phyloP scores from a whole-genome alignment of 768 basidiomycete species.

The Daedaleopsis nitida region DNA sequence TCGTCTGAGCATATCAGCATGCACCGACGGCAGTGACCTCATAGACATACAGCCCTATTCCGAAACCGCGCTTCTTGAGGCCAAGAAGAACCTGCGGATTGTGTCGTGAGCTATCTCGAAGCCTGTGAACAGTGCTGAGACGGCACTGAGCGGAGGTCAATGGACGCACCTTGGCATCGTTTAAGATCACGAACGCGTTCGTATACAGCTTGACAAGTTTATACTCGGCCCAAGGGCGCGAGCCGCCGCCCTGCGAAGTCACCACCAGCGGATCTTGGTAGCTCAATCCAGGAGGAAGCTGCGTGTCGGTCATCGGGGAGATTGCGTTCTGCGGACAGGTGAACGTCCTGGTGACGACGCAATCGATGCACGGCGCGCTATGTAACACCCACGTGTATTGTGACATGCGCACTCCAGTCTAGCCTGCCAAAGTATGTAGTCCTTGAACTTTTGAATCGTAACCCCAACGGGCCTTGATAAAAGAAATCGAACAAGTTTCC shows the following conservation, averaged over 20 bases:
- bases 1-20: background rate
- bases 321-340: background rate
- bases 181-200: constrained; percentile 63
- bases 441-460: too few relatives aligned
- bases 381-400: constrained; percentile 14
- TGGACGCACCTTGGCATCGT: constrained; percentile 35
- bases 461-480: too few relatives aligned
- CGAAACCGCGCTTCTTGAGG: constrained; percentile 80
- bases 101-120: too few relatives aligned
- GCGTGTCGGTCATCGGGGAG: background rate
- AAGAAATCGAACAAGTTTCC: too few relatives aligned
- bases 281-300: constrained; percentile 13
- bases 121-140: background rate
- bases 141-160: background rate
- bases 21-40: background rate
- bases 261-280: constrained; percentile 7
- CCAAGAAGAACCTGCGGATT: constrained; percentile 71
- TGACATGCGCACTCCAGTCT: constrained; percentile 4
- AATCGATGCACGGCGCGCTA: constrained; percentile 5
- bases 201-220: constrained; percentile 55
- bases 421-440: too few relatives aligned
- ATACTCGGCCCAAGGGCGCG: constrained; percentile 48
- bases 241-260: constrained; percentile 6
- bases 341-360: background rate
- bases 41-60: constrained; percentile 53